Percentiles rank a stretch among this genome's conserved stretches.
These are phyloP conservation scores for Diutina pseudorugosa DNA, from an alignment of 1,139 yeast species.

Conservation along the genomic window DNA sequence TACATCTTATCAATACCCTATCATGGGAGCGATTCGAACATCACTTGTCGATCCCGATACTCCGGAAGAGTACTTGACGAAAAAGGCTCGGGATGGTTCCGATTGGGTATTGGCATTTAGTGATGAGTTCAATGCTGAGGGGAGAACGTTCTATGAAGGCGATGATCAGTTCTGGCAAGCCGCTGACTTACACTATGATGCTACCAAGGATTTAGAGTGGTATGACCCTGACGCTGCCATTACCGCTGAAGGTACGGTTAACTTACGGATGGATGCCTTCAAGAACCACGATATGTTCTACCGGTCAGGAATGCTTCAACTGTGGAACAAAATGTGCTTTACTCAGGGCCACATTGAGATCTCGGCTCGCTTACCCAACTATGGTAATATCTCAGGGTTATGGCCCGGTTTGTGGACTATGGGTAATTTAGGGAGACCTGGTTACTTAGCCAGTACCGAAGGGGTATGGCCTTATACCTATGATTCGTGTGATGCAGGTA, in stretches of 20 bases:
- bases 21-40: slow-evolving; percentile 49
- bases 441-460: slow-evolving; percentile 64
- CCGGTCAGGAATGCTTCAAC: slow-evolving; percentile 76
- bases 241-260: slow-evolving; percentile 55
- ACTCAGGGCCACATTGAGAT: slow-evolving; percentile 65
- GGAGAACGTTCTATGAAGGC: slow-evolving; percentile 71
- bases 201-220: slow-evolving; percentile 81
- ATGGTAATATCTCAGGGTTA: slow-evolving; percentile 56
- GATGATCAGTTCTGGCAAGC: slow-evolving; percentile 82
- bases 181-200: slow-evolving; percentile 64
- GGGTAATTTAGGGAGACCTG: slow-evolving; percentile 81
- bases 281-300: slow-evolving; percentile 60
- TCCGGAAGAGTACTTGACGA: slow-evolving; percentile 40
- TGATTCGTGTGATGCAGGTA: slow-evolving; percentile 74
- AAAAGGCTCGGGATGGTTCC: slow-evolving; percentile 39
- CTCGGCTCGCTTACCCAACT: slow-evolving; percentile 63
- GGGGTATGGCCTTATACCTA: slow-evolving; percentile 91
- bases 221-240: slow-evolving; percentile 73
- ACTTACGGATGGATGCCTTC: slow-evolving; percentile 61
- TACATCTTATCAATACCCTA: slow-evolving; percentile 47
- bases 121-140: slow-evolving; percentile 75
- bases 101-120: slow-evolving; percentile 63
- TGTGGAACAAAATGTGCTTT: slow-evolving; percentile 76
- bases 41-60: slow-evolving; percentile 68
- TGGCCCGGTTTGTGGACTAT: slow-evolving; percentile 92